These are phyloP conservation scores for Suhomyces bribrorum DNA, from an alignment of 1,139 yeast species.

Conservation along the genomic window DNA sequence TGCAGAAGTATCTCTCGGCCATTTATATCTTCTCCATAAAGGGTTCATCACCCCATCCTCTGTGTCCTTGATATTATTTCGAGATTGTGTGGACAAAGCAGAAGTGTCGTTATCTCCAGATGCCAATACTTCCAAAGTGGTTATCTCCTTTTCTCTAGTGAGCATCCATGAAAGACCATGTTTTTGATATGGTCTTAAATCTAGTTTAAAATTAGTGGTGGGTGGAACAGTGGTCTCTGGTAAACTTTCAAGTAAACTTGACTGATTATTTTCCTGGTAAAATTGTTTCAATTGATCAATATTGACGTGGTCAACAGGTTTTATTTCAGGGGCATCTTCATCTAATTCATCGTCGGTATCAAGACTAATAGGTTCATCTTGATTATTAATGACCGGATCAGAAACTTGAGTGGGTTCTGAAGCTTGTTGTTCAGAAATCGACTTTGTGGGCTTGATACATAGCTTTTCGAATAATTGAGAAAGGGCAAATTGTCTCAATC, in stretches of 20 bases:
- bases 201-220: slow-evolving; percentile 50
- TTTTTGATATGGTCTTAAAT: slow-evolving; percentile 70
- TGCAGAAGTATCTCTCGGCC: slow-evolving; percentile 59
- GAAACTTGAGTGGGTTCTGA: slow-evolving; percentile 1
- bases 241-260: slow-evolving; percentile 49
- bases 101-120: slow-evolving; percentile 18
- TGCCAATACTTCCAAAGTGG: slow-evolving; percentile 35
- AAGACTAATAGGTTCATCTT: slow-evolving; percentile 11
- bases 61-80: slow-evolving; percentile 25
- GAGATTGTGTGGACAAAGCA: slow-evolving; percentile 32
- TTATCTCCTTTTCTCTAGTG: slow-evolving; percentile 58
- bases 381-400: not conserved
- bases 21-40: slow-evolving; percentile 74
- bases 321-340: slow-evolving; percentile 22
- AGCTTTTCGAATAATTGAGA: slow-evolving; percentile 57
- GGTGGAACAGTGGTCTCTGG: slow-evolving; percentile 68
- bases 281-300: slow-evolving; percentile 76
- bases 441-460: slow-evolving; percentile 15
- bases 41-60: slow-evolving; percentile 74
- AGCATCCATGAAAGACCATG: slow-evolving; percentile 87
- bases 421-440: slow-evolving; percentile 7
- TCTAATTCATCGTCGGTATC: slow-evolving; percentile 15
- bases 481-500: slow-evolving; percentile 60
- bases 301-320: slow-evolving; percentile 46
- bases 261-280: slow-evolving; percentile 65